These are phyloP conservation scores for Rosa persica DNA, from an alignment of 306 rosid species.

Conservation along the genomic window DNA sequence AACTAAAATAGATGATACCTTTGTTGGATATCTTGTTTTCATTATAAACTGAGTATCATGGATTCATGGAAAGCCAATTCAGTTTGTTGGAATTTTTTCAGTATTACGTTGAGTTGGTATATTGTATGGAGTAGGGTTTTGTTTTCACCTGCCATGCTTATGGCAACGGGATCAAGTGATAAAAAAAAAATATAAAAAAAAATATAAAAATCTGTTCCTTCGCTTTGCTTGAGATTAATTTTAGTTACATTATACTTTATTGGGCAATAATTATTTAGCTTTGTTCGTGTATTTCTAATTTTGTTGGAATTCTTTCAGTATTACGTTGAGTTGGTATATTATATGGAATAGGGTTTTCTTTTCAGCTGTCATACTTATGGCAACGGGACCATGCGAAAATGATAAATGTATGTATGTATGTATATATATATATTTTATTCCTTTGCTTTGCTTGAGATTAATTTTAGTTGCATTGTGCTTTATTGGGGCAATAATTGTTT, in stretches of 20 bases:
- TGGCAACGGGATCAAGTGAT: neutral
- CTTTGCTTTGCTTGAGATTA: neutral
- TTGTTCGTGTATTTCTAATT: neutral
- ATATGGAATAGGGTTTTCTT: too few relatives aligned
- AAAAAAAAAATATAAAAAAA: too few relatives aligned
- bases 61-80: too few relatives aligned
- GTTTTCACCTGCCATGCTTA: neutral
- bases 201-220: neutral
- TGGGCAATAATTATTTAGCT: neutral
- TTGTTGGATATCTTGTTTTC: neutral
- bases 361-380: too few relatives aligned
- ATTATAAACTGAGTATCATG: neutral
- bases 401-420: too few relatives aligned
- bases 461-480: neutral
- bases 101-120: neutral
- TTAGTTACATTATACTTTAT: neutral
- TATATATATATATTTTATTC: neutral
- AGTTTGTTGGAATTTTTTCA: neutral
- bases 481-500: neutral
- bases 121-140: neutral
- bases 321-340: too few relatives aligned
- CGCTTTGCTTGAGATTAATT: neutral
- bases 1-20: neutral
- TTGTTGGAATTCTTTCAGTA: too few relatives aligned
- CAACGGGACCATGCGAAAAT: too few relatives aligned